Evolutionary conservation across 2,329 filamentous ascomycete species (phyloP).

Genomic region (Nothophaeocryptopus gaeumannii): DNA sequence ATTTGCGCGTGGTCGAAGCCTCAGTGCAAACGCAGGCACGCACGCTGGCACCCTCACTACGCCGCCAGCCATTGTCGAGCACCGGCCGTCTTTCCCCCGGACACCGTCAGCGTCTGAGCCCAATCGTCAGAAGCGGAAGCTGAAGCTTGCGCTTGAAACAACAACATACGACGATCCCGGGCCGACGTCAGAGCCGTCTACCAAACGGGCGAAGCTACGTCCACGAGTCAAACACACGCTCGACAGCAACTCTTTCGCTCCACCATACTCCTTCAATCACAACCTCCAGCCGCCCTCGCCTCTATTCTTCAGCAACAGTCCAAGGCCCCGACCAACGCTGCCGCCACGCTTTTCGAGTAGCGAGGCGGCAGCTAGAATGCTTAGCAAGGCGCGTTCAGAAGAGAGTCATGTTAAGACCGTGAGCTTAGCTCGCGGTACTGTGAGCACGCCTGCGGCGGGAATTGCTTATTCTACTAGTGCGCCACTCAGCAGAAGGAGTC

Average conservation of each 20-base stretch:
- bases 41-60: too few species aligned
- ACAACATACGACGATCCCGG: conserved; percentile 1
- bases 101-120: conserved; percentile 10
- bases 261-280: conserved; percentile 21
- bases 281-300: conserved; percentile 43
- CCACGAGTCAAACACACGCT: conserved; percentile 24
- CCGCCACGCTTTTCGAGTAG: conserved; percentile 56
- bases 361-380: conserved; percentile 58
- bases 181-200: conserved; percentile 16
- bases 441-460: conserved; percentile 27
- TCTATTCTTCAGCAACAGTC: conserved; percentile 53
- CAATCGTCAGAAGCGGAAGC: conserved; percentile 15
- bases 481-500: conserved; percentile 38
- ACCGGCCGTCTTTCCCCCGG: conserved; percentile 4
- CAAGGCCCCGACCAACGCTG: conserved; percentile 43
- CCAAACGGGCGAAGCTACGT: conserved; percentile 21
- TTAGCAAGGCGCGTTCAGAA: conserved; percentile 50
- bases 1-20: neutral
- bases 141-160: conserved; percentile 13
- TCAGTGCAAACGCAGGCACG: conserved; percentile 4
- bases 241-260: conserved; percentile 34
- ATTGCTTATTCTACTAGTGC: conserved; percentile 22
- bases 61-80: neutral
- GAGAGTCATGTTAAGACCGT: conserved; percentile 53
- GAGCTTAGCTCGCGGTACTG: conserved; percentile 49